These are phyloP conservation scores for Backusella tarrabulga DNA, from an alignment of 192 early-diverging fungal genomes.

Conservation along the genomic window DNA sequence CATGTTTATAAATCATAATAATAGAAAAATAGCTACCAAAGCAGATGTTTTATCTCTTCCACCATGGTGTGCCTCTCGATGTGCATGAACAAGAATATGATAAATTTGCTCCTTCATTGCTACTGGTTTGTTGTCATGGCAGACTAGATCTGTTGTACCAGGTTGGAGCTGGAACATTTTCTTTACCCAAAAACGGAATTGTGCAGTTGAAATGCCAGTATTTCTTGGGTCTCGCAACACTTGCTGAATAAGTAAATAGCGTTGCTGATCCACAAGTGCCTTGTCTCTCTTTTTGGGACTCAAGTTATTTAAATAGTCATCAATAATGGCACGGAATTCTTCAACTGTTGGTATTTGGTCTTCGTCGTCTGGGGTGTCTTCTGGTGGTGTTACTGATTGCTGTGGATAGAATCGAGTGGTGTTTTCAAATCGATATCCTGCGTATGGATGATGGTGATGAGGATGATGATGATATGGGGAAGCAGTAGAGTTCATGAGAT, in stretches of 20 bases:
- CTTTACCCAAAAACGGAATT: conserved; percentile 58
- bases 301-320: conserved; percentile 49
- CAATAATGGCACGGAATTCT: conserved; percentile 44
- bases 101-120: conserved; percentile 53
- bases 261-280: conserved; percentile 44
- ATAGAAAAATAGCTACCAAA: conserved; percentile 32
- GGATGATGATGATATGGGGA: conserved; percentile 6
- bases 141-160: conserved; percentile 41
- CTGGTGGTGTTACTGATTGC: not conserved
- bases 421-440: conserved; percentile 21
- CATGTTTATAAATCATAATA: too few relatives aligned
- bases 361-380: conserved; percentile 21
- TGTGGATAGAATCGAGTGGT: conserved; percentile 13
- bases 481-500: conserved; percentile 12
- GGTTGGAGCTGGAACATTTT: conserved; percentile 50
- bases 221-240: conserved; percentile 51
- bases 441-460: conserved; percentile 7
- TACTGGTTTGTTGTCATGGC: conserved; percentile 52
- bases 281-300: conserved; percentile 54
- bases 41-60: conserved; percentile 59
- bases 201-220: conserved; percentile 52
- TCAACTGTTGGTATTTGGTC: conserved; percentile 44
- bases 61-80: conserved; percentile 50
- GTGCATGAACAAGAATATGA: conserved; percentile 48
- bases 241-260: conserved; percentile 51